A percentile compares a stretch with the other conserved stretches of the same genome.
These are phyloP conservation scores for Polychaeton citri DNA, from an alignment of 2,329 filamentous ascomycete species.

Conservation along the genomic window DNA sequence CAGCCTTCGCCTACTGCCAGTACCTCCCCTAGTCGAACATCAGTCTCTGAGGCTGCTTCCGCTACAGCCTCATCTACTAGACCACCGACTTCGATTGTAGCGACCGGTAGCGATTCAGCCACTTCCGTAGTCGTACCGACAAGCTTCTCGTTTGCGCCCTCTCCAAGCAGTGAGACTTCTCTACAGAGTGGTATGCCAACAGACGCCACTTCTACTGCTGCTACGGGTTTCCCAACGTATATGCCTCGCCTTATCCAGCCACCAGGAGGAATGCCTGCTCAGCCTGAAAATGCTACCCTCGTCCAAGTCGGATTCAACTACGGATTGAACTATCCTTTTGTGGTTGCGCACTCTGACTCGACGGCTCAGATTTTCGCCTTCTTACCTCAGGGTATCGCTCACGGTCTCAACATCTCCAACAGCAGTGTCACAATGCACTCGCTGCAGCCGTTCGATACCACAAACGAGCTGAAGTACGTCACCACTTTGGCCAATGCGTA, in stretches of 20 bases:
- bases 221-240: slow-evolving; percentile 46
- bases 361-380: slow-evolving; percentile 75
- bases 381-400: slow-evolving; percentile 57
- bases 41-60: neutral
- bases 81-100: slow-evolving; percentile 26
- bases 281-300: slow-evolving; percentile 52
- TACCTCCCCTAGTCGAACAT: neutral
- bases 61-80: slow-evolving; percentile 4
- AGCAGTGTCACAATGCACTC: slow-evolving; percentile 52
- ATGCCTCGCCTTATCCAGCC: slow-evolving; percentile 68
- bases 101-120: slow-evolving; percentile 33
- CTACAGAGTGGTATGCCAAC: slow-evolving; percentile 16
- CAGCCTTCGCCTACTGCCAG: neutral
- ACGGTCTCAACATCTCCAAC: slow-evolving; percentile 40
- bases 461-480: slow-evolving; percentile 55
- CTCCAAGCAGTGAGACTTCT: slow-evolving; percentile 14
- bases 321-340: slow-evolving; percentile 71
- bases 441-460: slow-evolving; percentile 66
- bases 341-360: slow-evolving; percentile 56
- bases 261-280: slow-evolving; percentile 40
- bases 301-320: slow-evolving; percentile 79
- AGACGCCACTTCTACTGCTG: slow-evolving; percentile 29
- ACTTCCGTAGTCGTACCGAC: slow-evolving; percentile 42
- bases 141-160: slow-evolving; percentile 47
- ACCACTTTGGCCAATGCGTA: slow-evolving; percentile 56